A percentile compares a stretch with the other conserved stretches of the same genome.
Evolutionary conservation across 2,329 filamentous ascomycete genomes (phyloP).

Genomic region (Seiridium cupressi): DNA sequence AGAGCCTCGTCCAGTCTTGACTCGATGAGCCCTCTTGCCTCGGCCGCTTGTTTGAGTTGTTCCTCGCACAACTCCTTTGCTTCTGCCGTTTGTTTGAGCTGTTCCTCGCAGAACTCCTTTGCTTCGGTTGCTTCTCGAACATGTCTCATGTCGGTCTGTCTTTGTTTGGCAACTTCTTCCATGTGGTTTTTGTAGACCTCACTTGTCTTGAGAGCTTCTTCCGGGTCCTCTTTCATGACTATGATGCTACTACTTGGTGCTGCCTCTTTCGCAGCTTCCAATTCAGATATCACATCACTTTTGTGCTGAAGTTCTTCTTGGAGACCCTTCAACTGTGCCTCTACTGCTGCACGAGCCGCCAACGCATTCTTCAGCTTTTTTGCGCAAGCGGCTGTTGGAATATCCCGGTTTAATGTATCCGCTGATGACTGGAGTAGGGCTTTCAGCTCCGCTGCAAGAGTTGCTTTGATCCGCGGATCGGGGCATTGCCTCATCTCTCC

Average conservation of each 20-base stretch:
- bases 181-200: background rate
- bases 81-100: background rate
- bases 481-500: background rate
- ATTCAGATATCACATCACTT: background rate
- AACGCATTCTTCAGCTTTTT: background rate
- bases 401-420: background rate
- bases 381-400: too few species aligned
- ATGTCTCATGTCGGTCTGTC: background rate
- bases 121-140: background rate
- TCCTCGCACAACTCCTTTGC: background rate
- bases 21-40: background rate
- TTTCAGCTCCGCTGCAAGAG: background rate
- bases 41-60: background rate
- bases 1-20: background rate
- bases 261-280: background rate
- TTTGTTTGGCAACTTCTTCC: background rate
- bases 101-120: background rate
- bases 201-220: background rate
- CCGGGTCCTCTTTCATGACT: background rate
- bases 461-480: background rate
- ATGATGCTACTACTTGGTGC: background rate
- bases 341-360: background rate
- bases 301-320: background rate
- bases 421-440: background rate
- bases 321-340: background rate